phyloP scores from a whole-genome alignment of 495 filamentous ascomycete species.

The Aspergillus avenaceus region DNA sequence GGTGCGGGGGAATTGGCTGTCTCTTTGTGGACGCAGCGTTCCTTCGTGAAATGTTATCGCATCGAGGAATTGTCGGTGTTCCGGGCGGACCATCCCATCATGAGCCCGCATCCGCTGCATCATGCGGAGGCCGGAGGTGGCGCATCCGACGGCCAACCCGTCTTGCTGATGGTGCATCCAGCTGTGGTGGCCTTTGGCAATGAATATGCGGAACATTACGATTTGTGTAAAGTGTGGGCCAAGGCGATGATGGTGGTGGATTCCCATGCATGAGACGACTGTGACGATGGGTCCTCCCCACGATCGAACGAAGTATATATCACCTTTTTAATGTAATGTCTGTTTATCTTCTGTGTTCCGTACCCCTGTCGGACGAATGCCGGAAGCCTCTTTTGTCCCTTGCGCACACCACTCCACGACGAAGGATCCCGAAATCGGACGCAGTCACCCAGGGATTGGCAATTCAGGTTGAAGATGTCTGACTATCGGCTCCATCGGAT shows the following conservation, averaged over 20 bases:
- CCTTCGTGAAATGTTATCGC: neutral
- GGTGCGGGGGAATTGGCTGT: conserved; percentile 9
- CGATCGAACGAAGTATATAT: neutral
- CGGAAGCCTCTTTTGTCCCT: no score
- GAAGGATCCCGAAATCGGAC: no score
- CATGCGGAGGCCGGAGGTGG: conserved; percentile 6
- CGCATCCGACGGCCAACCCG: conserved; percentile 6
- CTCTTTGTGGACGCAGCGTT: conserved; percentile 10
- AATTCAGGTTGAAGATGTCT: no score
- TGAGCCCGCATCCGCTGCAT: conserved; percentile 11
- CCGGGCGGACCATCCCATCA: neutral
- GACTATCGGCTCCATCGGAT: no score
- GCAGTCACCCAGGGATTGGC: no score
- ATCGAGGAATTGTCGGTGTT: neutral
- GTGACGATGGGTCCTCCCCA: neutral
- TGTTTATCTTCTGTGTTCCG: no score
- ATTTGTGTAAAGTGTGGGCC: conserved; percentile 11
- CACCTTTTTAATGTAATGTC: neutral
- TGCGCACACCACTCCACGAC: no score
- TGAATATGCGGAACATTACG: conserved; percentile 12
- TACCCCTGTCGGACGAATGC: no score
- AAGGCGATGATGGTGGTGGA: conserved; percentile 7
- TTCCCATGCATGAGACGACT: neutral
- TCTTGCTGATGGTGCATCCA: conserved; percentile 6
- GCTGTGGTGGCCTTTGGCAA: conserved; percentile 6